Base-by-base conservation (phyloP, 306 rosid genomes). In the Sicyos baderoa region DNA sequence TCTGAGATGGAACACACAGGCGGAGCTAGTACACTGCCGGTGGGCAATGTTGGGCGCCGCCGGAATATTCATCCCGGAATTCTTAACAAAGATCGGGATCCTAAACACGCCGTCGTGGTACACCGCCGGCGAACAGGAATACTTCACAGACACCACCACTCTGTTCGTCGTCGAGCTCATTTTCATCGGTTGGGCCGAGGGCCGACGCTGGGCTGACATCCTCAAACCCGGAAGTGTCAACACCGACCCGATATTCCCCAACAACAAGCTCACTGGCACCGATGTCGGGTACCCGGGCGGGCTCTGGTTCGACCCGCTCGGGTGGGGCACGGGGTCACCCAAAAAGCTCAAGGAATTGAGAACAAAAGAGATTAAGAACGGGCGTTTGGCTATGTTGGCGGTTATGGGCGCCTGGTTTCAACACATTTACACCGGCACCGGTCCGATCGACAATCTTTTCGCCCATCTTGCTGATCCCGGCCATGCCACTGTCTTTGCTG, bases 41-140 rank as follows among this genome's bases (percentile, higher is more conserved):
- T 87, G 93, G 93, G 93, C 93, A 44, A 87, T 87, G 93, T 70
- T 85, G 57, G 93, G 93, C 0, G 93, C 93, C 2, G 89, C 93
- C 6, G 93, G 93, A 0, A 87, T 87, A 54, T 87, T 87, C 89
- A 87, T 87, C 69, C 93, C 89, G 3, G 93, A 87, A 25, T 85
- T 87, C 70, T 74, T 87, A 32, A 87, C 89, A 18, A 87, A 87
- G 87, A 79, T 87, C 21, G 93, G 89, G 2, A 68, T 87, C 22
- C 74, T 87, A 7, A 85, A 82, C 83, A 84, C 93, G 6, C 93
- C 93, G 0, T 87, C 93, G 15, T 87, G 93, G 93, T 87, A 87
- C 85, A 12, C 82, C 14, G 89, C 93, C 6, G 93, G 89, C 10
- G 89, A 87, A 71, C 76, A 22, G 37, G 86, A 87, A 57, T 87